Percentiles rank a stretch among this genome's conserved stretches.
Evolutionary conservation across 1,284 basidiomycete genomes (phyloP).

Genomic region (Ceratobasidium sp.): DNA sequence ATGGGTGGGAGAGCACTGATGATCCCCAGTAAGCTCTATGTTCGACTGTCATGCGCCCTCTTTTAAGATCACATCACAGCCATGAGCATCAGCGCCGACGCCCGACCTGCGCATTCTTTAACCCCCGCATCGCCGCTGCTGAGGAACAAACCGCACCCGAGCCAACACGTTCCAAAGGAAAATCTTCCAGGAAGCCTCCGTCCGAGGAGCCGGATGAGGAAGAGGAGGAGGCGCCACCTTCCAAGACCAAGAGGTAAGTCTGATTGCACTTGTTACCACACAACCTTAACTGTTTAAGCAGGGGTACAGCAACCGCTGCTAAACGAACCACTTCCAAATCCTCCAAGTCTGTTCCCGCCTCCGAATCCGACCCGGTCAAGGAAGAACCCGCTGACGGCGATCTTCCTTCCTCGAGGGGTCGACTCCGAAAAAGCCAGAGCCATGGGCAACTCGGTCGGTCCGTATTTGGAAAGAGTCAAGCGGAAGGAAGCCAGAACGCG

Average conservation of each 20-base stretch:
- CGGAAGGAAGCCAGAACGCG: neutral
- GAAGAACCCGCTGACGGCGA: slow-evolving; percentile 13
- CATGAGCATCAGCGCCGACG: slow-evolving; percentile 35
- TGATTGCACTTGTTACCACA: neutral
- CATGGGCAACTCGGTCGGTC: slow-evolving; percentile 14
- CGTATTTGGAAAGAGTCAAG: neutral
- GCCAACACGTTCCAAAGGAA: slow-evolving; percentile 19
- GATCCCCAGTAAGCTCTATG: slow-evolving; percentile 48
- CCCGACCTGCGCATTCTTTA: slow-evolving; percentile 38
- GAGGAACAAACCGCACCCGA: slow-evolving; percentile 9
- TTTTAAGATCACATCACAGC: slow-evolving; percentile 3
- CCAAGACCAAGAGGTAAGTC: slow-evolving; percentile 9
- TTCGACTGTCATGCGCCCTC: neutral
- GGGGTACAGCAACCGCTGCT: neutral
- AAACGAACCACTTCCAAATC: slow-evolving; percentile 28
- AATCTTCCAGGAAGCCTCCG: slow-evolving; percentile 1
- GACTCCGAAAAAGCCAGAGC: slow-evolving; percentile 29
- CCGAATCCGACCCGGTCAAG: neutral
- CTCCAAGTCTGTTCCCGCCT: neutral
- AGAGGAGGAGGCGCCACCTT: slow-evolving; percentile 11
- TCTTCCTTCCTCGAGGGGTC: neutral
- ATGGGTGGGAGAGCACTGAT: slow-evolving; percentile 53
- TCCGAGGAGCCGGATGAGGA: slow-evolving; percentile 21
- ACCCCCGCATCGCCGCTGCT: slow-evolving; percentile 4
- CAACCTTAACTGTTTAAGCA: neutral